A percentile compares a stretch with the other conserved stretches of the same genome.
Evolutionary conservation across 2,329 filamentous ascomycete genomes (phyloP).

Genomic region (Aureobasidium zeae): DNA sequence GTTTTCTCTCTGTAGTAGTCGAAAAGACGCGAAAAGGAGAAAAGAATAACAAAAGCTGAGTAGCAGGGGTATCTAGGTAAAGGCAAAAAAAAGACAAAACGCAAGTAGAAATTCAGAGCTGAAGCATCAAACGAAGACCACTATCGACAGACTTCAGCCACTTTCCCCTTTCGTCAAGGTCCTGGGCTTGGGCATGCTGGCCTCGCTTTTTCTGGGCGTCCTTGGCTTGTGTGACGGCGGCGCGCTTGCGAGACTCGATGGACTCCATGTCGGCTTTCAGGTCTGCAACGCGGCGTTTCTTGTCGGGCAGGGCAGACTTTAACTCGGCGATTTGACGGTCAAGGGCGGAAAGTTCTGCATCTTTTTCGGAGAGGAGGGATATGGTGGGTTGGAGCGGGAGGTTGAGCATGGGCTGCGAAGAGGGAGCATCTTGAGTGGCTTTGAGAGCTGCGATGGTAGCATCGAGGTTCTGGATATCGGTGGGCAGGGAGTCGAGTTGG

Average conservation of each 20-base stretch:
- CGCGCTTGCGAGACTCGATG: constrained; percentile 57
- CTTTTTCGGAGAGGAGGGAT: constrained; percentile 31
- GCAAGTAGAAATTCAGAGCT: constrained; percentile 32
- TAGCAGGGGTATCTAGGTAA: neutral
- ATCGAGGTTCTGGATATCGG: constrained; percentile 44
- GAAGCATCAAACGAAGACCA: constrained; percentile 53
- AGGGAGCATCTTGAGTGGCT: constrained; percentile 27
- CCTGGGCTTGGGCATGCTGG: constrained; percentile 51
- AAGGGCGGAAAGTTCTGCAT: constrained; percentile 34
- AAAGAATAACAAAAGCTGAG: neutral
- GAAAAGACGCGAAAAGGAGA: neutral
- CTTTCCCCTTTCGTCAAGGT: constrained; percentile 64
- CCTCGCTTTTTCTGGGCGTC: constrained; percentile 63
- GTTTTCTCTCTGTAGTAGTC: too few relatives aligned
- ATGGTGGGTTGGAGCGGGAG: constrained; percentile 38
- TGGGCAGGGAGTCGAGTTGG: constrained; percentile 43
- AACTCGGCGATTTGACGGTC: constrained; percentile 40
- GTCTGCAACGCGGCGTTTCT: constrained; percentile 57
- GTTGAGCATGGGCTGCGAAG: constrained; percentile 33
- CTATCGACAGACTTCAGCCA: constrained; percentile 66
- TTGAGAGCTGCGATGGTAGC: constrained; percentile 40
- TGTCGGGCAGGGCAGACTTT: constrained; percentile 53
- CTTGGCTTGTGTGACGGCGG: constrained; percentile 56
- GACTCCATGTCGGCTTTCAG: constrained; percentile 59
- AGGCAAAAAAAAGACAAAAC: neutral